These are phyloP conservation scores for Wickerhamomyces sp. DNA, from an alignment of 1,139 yeast genomes.

Conservation along the genomic window DNA sequence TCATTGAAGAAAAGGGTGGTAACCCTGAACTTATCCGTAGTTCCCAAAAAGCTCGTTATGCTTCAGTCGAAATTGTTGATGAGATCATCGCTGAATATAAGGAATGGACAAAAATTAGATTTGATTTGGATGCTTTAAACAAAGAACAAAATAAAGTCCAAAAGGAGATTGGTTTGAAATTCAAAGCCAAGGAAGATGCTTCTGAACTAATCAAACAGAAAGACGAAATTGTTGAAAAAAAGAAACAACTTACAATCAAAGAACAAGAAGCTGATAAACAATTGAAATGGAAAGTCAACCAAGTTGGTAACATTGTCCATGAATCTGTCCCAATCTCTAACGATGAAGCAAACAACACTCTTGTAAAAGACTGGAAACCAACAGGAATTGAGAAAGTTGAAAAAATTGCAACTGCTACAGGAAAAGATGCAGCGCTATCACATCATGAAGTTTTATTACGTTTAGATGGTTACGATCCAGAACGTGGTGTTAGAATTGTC, in stretches of 20 bases:
- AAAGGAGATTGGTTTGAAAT: slow-evolving; percentile 87
- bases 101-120: slow-evolving; percentile 89
- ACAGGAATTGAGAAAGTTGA: slow-evolving; percentile 51
- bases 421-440: slow-evolving; percentile 74
- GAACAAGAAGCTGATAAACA: slow-evolving; percentile 80
- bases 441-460: slow-evolving; percentile 94
- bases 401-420: slow-evolving; percentile 66
- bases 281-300: slow-evolving; percentile 76
- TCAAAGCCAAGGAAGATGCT: slow-evolving; percentile 94
- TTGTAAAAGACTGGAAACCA: slow-evolving; percentile 87
- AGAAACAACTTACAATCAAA: slow-evolving; percentile 56
- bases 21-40: slow-evolving; percentile 82
- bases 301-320: slow-evolving; percentile 91
- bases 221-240: slow-evolving; percentile 66
- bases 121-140: slow-evolving; percentile 86
- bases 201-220: slow-evolving; percentile 74
- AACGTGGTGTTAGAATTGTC: slow-evolving; percentile 95
- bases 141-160: slow-evolving; percentile 83
- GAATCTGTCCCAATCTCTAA: slow-evolving; percentile 81
- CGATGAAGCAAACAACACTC: slow-evolving; percentile 87
- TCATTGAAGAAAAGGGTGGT: slow-evolving; percentile 95
- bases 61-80: slow-evolving; percentile 88
- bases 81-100: slow-evolving; percentile 89
- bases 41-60: slow-evolving; percentile 94
- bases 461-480: slow-evolving; percentile 97